Evolutionary conservation across 2,329 filamentous ascomycete species (phyloP).

Genomic region (Claviceps humidiphila): DNA sequence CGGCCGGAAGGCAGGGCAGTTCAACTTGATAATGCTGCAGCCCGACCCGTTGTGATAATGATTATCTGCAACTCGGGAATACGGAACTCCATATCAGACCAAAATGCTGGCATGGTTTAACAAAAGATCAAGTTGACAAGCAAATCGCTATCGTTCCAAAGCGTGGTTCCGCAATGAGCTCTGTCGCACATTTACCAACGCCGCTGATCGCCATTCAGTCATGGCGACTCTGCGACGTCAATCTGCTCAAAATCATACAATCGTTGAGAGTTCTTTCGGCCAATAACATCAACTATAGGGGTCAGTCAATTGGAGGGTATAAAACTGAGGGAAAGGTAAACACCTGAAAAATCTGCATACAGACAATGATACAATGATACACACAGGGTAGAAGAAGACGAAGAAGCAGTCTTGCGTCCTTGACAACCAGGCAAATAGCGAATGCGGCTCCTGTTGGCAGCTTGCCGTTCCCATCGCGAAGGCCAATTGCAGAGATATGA

Average conservation of each 20-base stretch:
- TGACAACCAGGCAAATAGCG: no score
- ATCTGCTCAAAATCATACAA: not conserved
- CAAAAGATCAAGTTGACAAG: not conserved
- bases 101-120: not conserved
- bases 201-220: not conserved
- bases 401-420: no score
- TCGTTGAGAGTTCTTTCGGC: not conserved
- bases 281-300: not conserved
- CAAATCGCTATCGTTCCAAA: not conserved
- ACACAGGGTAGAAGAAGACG: no score
- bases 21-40: not conserved
- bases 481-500: no score
- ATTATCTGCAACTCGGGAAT: no score
- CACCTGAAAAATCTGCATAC: no score
- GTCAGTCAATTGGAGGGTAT: no score
- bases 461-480: no score
- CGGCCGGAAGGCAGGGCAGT: not conserved
- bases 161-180: not conserved
- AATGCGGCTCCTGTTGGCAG: no score
- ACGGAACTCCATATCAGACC: not conserved
- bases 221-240: not conserved
- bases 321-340: no score
- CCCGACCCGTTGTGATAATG: not conserved
- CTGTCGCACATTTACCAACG: no score
- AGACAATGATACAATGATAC: no score